A percentile compares a stretch with the other conserved stretches of the same genome.
These are phyloP conservation scores for Ogataea corticis DNA, from an alignment of 805 yeast species.

Conservation along the genomic window DNA sequence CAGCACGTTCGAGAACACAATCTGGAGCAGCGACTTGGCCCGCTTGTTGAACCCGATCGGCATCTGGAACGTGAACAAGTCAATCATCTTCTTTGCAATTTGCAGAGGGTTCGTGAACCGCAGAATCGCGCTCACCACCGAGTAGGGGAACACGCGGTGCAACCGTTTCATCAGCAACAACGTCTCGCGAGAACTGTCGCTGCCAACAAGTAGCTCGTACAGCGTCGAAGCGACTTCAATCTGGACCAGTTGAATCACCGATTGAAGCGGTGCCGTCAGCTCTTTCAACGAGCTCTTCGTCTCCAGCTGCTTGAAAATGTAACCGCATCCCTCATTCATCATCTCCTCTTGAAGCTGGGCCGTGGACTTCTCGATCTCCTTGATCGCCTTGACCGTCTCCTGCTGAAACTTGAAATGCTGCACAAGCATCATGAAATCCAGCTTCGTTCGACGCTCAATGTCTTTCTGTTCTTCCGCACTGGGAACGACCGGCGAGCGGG, in stretches of 20 bases:
- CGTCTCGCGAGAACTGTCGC: slow-evolving; percentile 77
- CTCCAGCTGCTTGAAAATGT: slow-evolving; percentile 68
- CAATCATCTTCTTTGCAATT: slow-evolving; percentile 76
- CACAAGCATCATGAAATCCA: slow-evolving; percentile 58
- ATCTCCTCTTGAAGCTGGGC: slow-evolving; percentile 38
- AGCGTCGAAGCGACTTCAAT: slow-evolving; percentile 83
- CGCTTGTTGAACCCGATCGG: slow-evolving; percentile 45
- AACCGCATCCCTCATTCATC: slow-evolving; percentile 49
- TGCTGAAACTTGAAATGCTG: slow-evolving; percentile 74
- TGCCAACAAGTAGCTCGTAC: slow-evolving; percentile 76
- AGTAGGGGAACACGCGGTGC: slow-evolving; percentile 80
- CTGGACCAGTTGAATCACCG: slow-evolving; percentile 79
- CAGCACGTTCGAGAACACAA: slow-evolving; percentile 67
- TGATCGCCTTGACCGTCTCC: slow-evolving; percentile 39
- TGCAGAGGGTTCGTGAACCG: slow-evolving; percentile 85
- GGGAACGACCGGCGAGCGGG: slow-evolving; percentile 40
- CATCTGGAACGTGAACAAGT: slow-evolving; percentile 79
- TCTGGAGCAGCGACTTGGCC: slow-evolving; percentile 66
- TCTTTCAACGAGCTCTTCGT: slow-evolving; percentile 50
- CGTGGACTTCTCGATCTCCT: slow-evolving; percentile 39
- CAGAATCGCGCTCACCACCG: slow-evolving; percentile 71
- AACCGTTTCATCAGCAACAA: slow-evolving; percentile 68
- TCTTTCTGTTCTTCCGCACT: slow-evolving; percentile 52
- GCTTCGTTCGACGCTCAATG: slow-evolving; percentile 52
- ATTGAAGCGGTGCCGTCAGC: slow-evolving; percentile 63